Evolutionary conservation across 805 yeast species (phyloP).

Genomic region (Saccharomyces eubayanus): DNA sequence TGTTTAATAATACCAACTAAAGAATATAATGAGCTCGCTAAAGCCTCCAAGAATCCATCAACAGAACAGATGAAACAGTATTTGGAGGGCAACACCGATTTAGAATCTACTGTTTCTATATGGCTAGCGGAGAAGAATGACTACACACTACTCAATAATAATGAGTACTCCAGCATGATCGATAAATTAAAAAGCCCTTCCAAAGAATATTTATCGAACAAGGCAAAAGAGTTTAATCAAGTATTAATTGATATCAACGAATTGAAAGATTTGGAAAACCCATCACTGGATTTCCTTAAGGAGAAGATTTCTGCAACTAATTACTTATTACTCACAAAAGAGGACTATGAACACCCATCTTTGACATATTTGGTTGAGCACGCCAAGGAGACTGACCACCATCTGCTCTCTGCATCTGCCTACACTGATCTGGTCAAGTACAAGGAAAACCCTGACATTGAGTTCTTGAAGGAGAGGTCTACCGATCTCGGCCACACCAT

Average conservation of each 20-base stretch:
- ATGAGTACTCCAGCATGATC: background rate
- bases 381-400: background rate
- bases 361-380: background rate
- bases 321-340: conserved; percentile 13
- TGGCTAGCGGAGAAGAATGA: conserved; percentile 8
- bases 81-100: background rate
- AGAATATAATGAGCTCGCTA: conserved; percentile 7
- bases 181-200: conserved; percentile 6
- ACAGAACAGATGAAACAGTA: conserved; percentile 13
- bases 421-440: background rate
- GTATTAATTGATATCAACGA: background rate
- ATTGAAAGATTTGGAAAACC: conserved; percentile 1
- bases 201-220: conserved; percentile 11
- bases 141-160: background rate
- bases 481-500: background rate
- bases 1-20: conserved; percentile 15
- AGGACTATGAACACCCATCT: conserved; percentile 7
- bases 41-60: conserved; percentile 9
- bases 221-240: conserved; percentile 9
- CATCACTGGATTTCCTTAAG: conserved; percentile 10
- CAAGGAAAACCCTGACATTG: conserved; percentile 3
- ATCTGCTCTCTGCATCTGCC: background rate
- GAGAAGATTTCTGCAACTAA: conserved; percentile 22
- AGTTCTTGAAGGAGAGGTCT: conserved; percentile 6
- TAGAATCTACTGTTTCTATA: background rate